Base-by-base conservation (phyloP, 2,329 filamentous ascomycete species). In the Alternaria brassicicola region DNA sequence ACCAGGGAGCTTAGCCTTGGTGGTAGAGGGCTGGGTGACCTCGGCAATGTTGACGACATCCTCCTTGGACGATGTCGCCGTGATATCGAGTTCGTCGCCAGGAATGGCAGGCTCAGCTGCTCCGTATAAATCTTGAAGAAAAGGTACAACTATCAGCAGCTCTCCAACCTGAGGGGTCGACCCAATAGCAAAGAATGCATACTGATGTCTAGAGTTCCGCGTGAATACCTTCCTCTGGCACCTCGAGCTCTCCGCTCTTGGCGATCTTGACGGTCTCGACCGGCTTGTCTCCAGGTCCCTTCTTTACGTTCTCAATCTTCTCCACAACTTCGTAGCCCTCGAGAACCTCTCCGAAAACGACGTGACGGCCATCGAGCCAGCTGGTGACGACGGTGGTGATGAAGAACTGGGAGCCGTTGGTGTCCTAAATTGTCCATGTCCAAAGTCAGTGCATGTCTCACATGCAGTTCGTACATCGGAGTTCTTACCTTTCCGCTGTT, bases 191-290 rank as follows among this genome's bases (percentile, higher is more conserved):
- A 57, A 46, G 50, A 47, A 42, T 61, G 57, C 53, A 23, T 59
- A 59, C 57, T 59, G 53, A 49, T 56, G 81, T 83, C 86, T 89
- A 95, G 80, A 95, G 90, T 82, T 95, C 91, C 82, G 89, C 86
- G 82, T 93, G 90, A 84, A 92, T 94, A 95, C 92, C 92, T 95
- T 95, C 92, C 84, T 87, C 83, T 78, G 91, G 89, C 67, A 93
- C 89, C 78, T 89, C 85, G 71, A 95, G 83, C 84, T 94, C 91
- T 79, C 92, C 92, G 80, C 89, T 92, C 86, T 93, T 91, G 77
- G 78, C 85, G 74, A 96, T 92, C 84, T 88, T 93, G 80, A 95
- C 83, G 19, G 83, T 76, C 80, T 88, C 80, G 62, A 77, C 76
- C 26, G 92, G 92, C 81, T 87, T 90, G 82, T 93, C 90, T 68